phyloP scores from a whole-genome alignment of 2,329 filamentous ascomycete species.

The Salinomyces thailandicus region DNA sequence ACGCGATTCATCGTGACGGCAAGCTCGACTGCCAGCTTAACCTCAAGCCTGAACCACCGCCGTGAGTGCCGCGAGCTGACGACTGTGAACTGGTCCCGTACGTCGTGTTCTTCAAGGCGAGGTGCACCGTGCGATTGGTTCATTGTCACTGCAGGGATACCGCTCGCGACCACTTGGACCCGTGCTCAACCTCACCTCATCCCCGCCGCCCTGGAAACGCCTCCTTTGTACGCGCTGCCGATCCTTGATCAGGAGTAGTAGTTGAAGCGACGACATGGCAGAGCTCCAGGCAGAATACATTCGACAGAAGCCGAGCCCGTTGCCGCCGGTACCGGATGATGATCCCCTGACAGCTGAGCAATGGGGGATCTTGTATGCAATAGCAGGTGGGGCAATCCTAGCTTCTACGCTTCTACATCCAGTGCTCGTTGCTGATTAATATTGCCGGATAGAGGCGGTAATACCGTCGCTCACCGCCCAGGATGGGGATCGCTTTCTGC shows the following conservation, averaged over 20 bases:
- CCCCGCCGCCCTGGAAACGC: neutral
- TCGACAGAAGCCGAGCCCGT: conserved; percentile 8
- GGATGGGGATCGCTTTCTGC: conserved; percentile 16
- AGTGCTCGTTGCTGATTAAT: no score
- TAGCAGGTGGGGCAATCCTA: conserved; percentile 28
- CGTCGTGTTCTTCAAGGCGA: neutral
- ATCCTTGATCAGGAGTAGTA: no score
- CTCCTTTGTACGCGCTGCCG: no score
- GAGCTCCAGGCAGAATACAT: conserved; percentile 7
- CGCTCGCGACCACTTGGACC: no score
- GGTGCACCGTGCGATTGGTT: neutral
- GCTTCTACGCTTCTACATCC: no score
- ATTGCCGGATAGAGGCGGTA: conserved; percentile 43
- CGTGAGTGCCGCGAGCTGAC: no score
- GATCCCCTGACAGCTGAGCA: conserved; percentile 39
- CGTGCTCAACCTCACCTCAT: neutral
- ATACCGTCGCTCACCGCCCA: conserved; percentile 45
- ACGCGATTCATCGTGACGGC: no score
- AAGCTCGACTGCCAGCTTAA: no score
- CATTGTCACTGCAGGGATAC: no score
- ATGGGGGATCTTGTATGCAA: conserved; percentile 48
- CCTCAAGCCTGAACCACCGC: no score
- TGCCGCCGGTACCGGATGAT: conserved; percentile 3
- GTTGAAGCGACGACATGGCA: neutral
- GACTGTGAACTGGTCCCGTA: no score